Evolutionary conservation across 768 basidiomycete species (phyloP).

Genomic region (Termitomyces sp.): DNA sequence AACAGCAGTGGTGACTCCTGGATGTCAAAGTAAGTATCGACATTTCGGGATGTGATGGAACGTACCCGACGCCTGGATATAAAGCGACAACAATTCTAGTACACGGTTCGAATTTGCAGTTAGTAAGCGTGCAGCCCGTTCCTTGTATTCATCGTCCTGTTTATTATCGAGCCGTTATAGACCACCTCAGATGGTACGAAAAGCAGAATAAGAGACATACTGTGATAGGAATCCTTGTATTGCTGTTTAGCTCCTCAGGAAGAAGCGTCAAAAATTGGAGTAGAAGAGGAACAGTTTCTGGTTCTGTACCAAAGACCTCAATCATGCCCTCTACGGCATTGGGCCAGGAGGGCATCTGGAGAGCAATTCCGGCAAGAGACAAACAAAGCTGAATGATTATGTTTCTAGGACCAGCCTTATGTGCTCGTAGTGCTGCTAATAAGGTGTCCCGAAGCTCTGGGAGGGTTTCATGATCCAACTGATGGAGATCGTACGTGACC

Average conservation of each 20-base stretch:
- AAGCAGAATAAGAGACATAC: slow-evolving; percentile 44
- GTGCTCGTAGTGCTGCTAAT: slow-evolving; percentile 67
- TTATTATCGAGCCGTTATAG: slow-evolving; percentile 1
- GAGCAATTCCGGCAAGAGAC: slow-evolving; percentile 84
- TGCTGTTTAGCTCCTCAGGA: slow-evolving; percentile 84
- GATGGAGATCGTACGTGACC: slow-evolving; percentile 94
- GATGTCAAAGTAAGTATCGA: neutral
- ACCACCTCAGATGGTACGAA: neutral
- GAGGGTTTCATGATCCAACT: slow-evolving; percentile 73
- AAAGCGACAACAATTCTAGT: slow-evolving; percentile 78
- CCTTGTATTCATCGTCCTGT: slow-evolving; percentile 75
- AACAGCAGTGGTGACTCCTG: slow-evolving; percentile 79
- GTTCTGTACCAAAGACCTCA: slow-evolving; percentile 80
- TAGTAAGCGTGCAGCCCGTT: slow-evolving; percentile 58
- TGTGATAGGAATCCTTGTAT: slow-evolving; percentile 84
- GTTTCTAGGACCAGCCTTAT: slow-evolving; percentile 74
- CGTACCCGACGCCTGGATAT: slow-evolving; percentile 84
- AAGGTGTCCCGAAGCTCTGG: slow-evolving; percentile 86
- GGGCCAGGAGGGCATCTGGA: slow-evolving; percentile 86
- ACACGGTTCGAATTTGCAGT: slow-evolving; percentile 69
- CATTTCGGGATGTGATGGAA: neutral
- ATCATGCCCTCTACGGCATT: slow-evolving; percentile 81
- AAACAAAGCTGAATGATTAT: slow-evolving; percentile 89
- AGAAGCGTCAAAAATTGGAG: slow-evolving; percentile 88
- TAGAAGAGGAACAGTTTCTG: slow-evolving; percentile 77